These are phyloP conservation scores for Zalaria sp. DNA, from an alignment of 2,329 filamentous ascomycete genomes.

Conservation along the genomic window DNA sequence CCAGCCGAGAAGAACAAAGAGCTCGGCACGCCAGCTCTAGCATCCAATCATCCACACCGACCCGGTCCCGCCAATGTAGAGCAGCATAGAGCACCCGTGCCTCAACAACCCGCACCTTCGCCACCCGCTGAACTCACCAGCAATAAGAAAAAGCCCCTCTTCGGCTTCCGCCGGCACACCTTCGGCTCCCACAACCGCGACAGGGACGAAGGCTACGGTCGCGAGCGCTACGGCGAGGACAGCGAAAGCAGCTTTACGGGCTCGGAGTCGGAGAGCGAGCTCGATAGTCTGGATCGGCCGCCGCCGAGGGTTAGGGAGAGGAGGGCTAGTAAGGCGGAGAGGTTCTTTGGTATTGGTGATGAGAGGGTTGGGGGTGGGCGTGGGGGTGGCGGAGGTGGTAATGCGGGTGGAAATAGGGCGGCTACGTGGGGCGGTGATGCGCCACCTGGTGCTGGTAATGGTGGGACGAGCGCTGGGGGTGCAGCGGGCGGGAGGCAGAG, in stretches of 20 bases:
- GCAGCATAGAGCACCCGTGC: background rate
- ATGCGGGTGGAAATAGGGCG: too few species aligned
- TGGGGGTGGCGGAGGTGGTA: too few species aligned
- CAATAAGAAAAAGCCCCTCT: background rate
- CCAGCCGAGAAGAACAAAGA: background rate
- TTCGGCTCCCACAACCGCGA: slow-evolving; percentile 1
- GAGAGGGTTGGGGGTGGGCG: background rate
- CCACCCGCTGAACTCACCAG: background rate
- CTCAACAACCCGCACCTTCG: background rate
- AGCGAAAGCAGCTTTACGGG: slow-evolving; percentile 12
- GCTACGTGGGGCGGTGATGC: background rate
- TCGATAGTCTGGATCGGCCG: slow-evolving; percentile 10
- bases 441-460: background rate
- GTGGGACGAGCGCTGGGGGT: background rate
- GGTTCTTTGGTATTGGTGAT: slow-evolving; percentile 14
- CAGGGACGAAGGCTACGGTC: background rate
- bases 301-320: slow-evolving; percentile 6
- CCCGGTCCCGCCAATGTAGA: background rate
- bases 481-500: background rate
- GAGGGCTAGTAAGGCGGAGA: slow-evolving; percentile 16
- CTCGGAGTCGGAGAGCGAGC: slow-evolving; percentile 12
- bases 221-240: slow-evolving; percentile 7
- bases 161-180: background rate
- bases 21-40: background rate
- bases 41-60: background rate